A percentile compares a stretch with the other conserved stretches of the same genome.
phyloP scores from a whole-genome alignment of 1,284 basidiomycete species.

The Coniophora puteana region DNA sequence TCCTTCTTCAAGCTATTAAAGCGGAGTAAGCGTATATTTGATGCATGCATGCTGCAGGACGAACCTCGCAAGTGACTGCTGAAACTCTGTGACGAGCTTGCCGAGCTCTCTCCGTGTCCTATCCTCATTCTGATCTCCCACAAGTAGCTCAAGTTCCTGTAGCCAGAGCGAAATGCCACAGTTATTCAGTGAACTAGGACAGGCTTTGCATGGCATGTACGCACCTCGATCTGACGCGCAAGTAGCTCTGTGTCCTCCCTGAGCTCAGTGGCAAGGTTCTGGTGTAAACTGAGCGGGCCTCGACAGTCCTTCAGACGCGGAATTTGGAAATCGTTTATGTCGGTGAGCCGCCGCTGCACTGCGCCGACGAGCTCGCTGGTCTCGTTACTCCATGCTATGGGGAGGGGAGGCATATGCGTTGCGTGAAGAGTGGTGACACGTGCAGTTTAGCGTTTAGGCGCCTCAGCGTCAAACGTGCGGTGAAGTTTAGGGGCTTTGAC shows the following conservation, averaged over 20 bases:
- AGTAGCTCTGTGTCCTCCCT: constrained; percentile 70
- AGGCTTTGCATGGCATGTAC: constrained; percentile 16
- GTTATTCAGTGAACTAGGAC: constrained; percentile 8
- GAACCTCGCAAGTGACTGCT: constrained; percentile 46
- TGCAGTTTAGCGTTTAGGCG: too few species aligned
- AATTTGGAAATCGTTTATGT: constrained; percentile 69
- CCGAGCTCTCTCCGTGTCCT: constrained; percentile 49
- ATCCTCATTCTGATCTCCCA: constrained; percentile 65
- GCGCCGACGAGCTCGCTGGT: constrained; percentile 45
- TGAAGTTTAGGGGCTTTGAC: too few species aligned
- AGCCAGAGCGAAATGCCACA: constrained; percentile 11
- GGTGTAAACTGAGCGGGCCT: constrained; percentile 66
- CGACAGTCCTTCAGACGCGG: constrained; percentile 65
- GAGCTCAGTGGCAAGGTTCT: constrained; percentile 70
- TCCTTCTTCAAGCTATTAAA: constrained; percentile 54
- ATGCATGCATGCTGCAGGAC: constrained; percentile 17
- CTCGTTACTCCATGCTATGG: constrained; percentile 47
- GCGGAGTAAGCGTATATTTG: constrained; percentile 9
- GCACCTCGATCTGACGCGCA: constrained; percentile 65
- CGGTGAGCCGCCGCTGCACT: constrained; percentile 53
- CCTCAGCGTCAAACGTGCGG: too few species aligned
- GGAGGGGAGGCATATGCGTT: constrained; percentile 58
- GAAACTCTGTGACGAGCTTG: constrained; percentile 45
- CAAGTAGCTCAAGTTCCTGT: constrained; percentile 60
- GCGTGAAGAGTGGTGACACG: background rate